Percentiles rank a stretch among this genome's conserved stretches.
phyloP scores from a whole-genome alignment of 257 asterid genomes.

The Scutellaria barbata region DNA sequence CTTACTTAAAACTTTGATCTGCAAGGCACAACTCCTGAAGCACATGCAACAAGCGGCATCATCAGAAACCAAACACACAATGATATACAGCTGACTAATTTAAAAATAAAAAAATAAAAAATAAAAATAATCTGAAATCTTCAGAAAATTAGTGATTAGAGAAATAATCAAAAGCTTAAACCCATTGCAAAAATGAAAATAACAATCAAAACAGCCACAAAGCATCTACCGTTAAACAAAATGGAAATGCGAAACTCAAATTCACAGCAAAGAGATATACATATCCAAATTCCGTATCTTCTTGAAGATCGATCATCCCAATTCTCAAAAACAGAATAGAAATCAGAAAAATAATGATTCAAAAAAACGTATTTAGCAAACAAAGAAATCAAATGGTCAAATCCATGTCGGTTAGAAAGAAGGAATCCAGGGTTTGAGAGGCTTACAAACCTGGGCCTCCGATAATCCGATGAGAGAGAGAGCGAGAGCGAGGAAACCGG shows the following conservation, averaged over 20 bases:
- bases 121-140: constrained; percentile 23
- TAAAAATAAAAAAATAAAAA: background rate
- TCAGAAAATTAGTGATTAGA: constrained; percentile 16
- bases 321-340: constrained; percentile 23
- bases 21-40: constrained; percentile 35
- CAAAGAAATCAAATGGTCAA: constrained; percentile 28
- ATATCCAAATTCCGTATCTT: constrained; percentile 24
- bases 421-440: constrained; percentile 49
- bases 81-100: constrained; percentile 30
- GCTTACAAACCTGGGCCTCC: constrained; percentile 41
- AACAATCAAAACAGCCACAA: background rate
- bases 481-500: constrained; percentile 15
- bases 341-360: background rate
- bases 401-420: constrained; percentile 26
- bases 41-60: constrained; percentile 34
- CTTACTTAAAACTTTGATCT: constrained; percentile 32
- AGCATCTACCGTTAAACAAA: constrained; percentile 12
- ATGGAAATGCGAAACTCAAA: constrained; percentile 21
- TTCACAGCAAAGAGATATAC: background rate
- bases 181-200: constrained; percentile 21
- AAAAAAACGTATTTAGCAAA: background rate
- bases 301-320: constrained; percentile 43
- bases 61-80: constrained; percentile 22
- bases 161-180: constrained; percentile 24
- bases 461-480: constrained; percentile 30